These are phyloP conservation scores for Ceratocystis harringtonii DNA, from an alignment of 2,329 filamentous ascomycete species.

Conservation along the genomic window DNA sequence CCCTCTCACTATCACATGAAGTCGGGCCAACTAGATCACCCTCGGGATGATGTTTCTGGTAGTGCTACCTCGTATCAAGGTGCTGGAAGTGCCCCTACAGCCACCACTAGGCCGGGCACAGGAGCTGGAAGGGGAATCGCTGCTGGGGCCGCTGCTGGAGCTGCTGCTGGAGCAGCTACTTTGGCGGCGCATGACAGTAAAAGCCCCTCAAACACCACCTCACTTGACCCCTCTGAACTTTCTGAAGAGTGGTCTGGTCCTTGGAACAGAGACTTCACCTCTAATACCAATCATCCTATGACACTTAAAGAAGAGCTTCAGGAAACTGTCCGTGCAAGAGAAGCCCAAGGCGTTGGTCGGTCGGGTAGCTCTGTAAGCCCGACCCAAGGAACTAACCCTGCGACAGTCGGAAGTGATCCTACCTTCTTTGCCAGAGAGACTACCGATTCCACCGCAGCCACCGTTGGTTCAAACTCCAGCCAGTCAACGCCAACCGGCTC, in stretches of 20 bases:
- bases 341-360: background rate
- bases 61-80: background rate
- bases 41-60: constrained; percentile 2
- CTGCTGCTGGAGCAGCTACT: background rate
- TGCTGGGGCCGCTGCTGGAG: constrained; percentile 3
- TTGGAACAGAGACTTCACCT: constrained; percentile 7
- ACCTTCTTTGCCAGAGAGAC: constrained; percentile 11
- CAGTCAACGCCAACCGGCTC: constrained; percentile 3
- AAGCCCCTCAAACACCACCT: background rate
- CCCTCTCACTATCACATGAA: constrained; percentile 11
- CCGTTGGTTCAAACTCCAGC: constrained; percentile 5
- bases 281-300: background rate
- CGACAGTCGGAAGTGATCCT: constrained; percentile 4
- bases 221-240: constrained; percentile 4
- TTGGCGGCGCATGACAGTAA: background rate
- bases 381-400: constrained; percentile 8
- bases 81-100: background rate
- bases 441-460: constrained; percentile 8
- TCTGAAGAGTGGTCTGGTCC: constrained; percentile 16
- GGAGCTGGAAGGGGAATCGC: background rate
- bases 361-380: background rate
- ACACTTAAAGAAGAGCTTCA: constrained; percentile 16
- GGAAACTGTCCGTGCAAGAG: constrained; percentile 14
- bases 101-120: background rate
- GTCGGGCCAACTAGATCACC: constrained; percentile 7